Evolutionary conservation across 2,329 filamentous ascomycete species (phyloP).

Genomic region (Calonectria montana): DNA sequence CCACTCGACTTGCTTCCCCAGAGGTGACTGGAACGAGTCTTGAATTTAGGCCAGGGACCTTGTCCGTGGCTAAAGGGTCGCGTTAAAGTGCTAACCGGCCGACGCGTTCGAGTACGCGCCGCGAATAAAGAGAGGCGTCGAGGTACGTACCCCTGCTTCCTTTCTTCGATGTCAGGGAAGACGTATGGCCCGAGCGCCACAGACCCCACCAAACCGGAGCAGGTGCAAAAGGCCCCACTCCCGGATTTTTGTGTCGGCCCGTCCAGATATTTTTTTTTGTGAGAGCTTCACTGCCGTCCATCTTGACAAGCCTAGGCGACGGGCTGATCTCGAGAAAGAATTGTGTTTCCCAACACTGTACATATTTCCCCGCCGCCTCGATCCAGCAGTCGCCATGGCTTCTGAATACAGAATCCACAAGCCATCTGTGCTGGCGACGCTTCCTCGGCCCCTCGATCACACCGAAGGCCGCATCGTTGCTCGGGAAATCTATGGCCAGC

Average conservation of each 20-base stretch:
- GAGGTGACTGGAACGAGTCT: slow-evolving; percentile 26
- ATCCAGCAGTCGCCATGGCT: slow-evolving; percentile 57
- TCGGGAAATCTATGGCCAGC: slow-evolving; percentile 70
- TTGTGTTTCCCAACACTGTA: slow-evolving; percentile 33
- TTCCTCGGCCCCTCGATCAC: slow-evolving; percentile 69
- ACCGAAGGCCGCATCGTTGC: slow-evolving; percentile 64
- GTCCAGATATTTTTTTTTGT: slow-evolving; percentile 49
- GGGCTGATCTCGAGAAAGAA: slow-evolving; percentile 28
- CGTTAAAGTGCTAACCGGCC: slow-evolving; percentile 38
- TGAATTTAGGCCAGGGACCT: slow-evolving; percentile 3
- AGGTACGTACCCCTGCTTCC: slow-evolving; percentile 30
- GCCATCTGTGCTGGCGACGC: slow-evolving; percentile 71
- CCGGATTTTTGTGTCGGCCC: slow-evolving; percentile 50
- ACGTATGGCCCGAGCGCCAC: neutral
- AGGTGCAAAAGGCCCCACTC: slow-evolving; percentile 39
- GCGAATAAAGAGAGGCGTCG: neutral
- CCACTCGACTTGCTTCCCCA: neutral
- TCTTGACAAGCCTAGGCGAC: slow-evolving; percentile 28
- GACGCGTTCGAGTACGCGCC: slow-evolving; percentile 39
- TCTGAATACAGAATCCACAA: slow-evolving; percentile 71
- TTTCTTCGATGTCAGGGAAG: slow-evolving; percentile 36
- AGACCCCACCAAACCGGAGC: slow-evolving; percentile 31
- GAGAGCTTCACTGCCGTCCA: slow-evolving; percentile 41
- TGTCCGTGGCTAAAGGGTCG: slow-evolving; percentile 31
- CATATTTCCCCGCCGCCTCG: slow-evolving; percentile 8